Evolutionary conservation across 345 rosid species (phyloP), one percentile per base, ranked within the genome.

Genomic region (Gossypium longicalyx): DNA sequence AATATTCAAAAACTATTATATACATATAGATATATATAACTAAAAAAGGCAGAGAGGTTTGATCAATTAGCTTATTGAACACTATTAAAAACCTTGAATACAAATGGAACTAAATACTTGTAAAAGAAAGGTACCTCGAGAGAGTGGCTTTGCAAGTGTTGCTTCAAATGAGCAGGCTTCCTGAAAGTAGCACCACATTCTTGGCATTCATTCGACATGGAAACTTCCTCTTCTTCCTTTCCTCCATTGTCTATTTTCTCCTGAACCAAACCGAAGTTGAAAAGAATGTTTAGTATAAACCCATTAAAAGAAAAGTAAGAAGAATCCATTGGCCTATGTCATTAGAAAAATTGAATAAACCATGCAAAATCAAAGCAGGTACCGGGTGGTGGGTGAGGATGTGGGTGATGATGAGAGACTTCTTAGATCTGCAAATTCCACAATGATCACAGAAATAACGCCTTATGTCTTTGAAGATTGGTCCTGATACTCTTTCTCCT

Each of bases 391-490:
- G 68, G 7, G 84, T 9, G 12, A 63, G 78, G 78, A 94, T 81
- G 64, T 92, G 98, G 13, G 92, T 80, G 64, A 74, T 71, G 83
- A 94, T 82, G 52, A 90, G 92, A 62, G 90, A 76, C 80, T 86
- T 94, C 80, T 94, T 92, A 38, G 97, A 94, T 82, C 97, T 85
- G 83, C 89, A 89, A 78, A 92, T 86, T 25, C 98, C 97, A 13
- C 98, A 94, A 76, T 80, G 89, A 25, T 94, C 82, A 67, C 98
- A 94, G 58, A 77, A 86, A 79, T 92, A 91, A 0, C 90, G 92
- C 19, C 97, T 77, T 52, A 86, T 82, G 66, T 94, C 97, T 65
- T 83, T 85, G 41, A 74, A 83, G 22, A 74, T 78, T 2, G 86
- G 51, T 12, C 63, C 65, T 17, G 71, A 59, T 1, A n/a, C 47